These are phyloP conservation scores for Tulasnella calospora DNA, from an alignment of 768 basidiomycete species.

Conservation along the genomic window DNA sequence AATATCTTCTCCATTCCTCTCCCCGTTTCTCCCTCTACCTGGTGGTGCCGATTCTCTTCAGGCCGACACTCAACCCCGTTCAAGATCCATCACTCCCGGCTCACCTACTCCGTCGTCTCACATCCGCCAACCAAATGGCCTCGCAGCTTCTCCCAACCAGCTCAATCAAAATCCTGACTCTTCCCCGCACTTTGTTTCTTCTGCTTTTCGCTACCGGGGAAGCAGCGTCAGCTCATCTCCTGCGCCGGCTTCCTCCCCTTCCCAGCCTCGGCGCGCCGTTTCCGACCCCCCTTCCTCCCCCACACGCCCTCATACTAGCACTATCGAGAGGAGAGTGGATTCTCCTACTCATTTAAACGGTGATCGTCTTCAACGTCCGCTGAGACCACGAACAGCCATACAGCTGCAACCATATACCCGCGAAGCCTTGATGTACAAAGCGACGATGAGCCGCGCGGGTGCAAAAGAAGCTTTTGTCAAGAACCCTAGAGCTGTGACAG, in stretches of 20 bases:
- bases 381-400: constrained; percentile 51
- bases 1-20: neutral
- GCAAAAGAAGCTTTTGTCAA: constrained; percentile 59
- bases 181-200: neutral
- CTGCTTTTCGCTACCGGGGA: neutral
- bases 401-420: constrained; percentile 56
- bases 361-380: constrained; percentile 39
- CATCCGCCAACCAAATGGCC: neutral
- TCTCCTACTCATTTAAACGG: neutral
- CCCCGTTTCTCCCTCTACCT: neutral
- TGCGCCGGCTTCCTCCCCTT: neutral
- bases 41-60: neutral
- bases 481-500: neutral
- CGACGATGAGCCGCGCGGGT: constrained; percentile 5
- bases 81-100: neutral
- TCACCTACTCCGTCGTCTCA: neutral
- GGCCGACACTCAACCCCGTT: neutral
- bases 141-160: neutral
- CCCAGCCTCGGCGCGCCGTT: constrained; percentile 7
- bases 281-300: constrained; percentile 13
- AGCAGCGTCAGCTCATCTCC: neutral
- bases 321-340: neutral
- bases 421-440: constrained; percentile 20
- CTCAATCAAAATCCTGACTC: neutral
- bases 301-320: neutral